Percentiles rank a stretch among this genome's conserved stretches.
Conservation (phyloP, 2,329 filamentous ascomycete genomes). For the Alternaria novae-zelandiae region DNA sequence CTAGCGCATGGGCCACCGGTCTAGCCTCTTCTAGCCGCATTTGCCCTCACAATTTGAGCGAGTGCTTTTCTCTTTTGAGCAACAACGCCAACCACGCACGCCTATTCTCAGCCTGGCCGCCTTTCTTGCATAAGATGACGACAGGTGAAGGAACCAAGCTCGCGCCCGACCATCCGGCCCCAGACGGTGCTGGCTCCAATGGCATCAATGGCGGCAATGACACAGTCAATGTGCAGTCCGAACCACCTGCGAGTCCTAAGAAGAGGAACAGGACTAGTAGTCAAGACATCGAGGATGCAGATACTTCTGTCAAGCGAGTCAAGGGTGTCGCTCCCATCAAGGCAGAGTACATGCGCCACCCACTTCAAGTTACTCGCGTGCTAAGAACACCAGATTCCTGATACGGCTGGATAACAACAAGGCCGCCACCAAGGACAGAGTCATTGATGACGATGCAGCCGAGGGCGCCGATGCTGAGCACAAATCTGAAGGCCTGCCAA, state of each 20-base stretch:
- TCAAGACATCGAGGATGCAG: constrained; percentile 42
- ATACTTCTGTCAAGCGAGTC: constrained; percentile 37
- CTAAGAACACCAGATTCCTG: constrained; percentile 42
- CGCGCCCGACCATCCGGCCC: constrained; percentile 13
- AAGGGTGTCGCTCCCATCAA: constrained; percentile 74
- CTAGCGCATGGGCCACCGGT: constrained; percentile 17
- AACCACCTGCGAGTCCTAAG: constrained; percentile 43
- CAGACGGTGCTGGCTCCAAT: constrained; percentile 22
- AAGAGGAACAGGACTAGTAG: constrained; percentile 40
- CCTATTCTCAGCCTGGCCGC: constrained; percentile 6
- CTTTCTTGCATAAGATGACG: constrained; percentile 16
- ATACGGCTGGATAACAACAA: constrained; percentile 37
- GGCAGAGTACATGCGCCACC: constrained; percentile 63
- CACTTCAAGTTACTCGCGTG: constrained; percentile 8
- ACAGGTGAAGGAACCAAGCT: constrained; percentile 18
- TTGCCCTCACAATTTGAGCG: constrained; percentile 26
- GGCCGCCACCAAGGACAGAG: constrained; percentile 29
- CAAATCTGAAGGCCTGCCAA: constrained; percentile 33
- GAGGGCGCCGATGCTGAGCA: constrained; percentile 59
- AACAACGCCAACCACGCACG: constrained; percentile 12
- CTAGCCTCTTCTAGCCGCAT: constrained; percentile 26
- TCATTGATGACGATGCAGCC: constrained; percentile 63
- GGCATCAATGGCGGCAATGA: constrained; percentile 28
- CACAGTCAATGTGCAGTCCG: constrained; percentile 25
- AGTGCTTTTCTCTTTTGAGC: constrained; percentile 19